A percentile compares a stretch with the other conserved stretches of the same genome.
Conservation (phyloP, 2,329 filamentous ascomycete genomes). For the Claviceps humidiphila region DNA sequence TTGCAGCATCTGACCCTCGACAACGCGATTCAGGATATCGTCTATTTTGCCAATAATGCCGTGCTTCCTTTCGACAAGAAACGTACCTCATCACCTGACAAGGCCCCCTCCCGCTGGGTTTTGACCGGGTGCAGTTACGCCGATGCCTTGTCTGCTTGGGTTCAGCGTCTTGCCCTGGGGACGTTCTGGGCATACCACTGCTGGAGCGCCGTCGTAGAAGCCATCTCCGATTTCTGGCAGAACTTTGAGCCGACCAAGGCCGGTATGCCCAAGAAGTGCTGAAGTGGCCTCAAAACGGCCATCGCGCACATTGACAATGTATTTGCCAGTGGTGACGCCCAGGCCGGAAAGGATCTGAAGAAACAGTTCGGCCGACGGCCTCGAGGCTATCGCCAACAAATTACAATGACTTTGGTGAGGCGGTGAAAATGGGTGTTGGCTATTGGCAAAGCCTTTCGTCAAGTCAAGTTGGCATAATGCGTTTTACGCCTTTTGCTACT, state of each 20-base stretch:
- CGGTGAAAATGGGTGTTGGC: slow-evolving; percentile 13
- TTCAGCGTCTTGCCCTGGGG: slow-evolving; percentile 59
- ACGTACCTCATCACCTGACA: slow-evolving; percentile 47
- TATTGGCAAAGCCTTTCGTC: slow-evolving; percentile 3
- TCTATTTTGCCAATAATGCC: slow-evolving; percentile 61
- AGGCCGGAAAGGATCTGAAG: slow-evolving; percentile 25
- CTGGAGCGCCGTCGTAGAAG: slow-evolving; percentile 58
- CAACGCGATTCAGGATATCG: slow-evolving; percentile 62
- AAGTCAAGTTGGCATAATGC: too few species aligned
- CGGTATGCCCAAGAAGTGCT: slow-evolving; percentile 43
- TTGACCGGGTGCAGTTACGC: slow-evolving; percentile 63
- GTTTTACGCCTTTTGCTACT: too few species aligned
- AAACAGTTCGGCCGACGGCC: slow-evolving; percentile 22
- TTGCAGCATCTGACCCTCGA: slow-evolving; percentile 67
- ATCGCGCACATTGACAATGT: slow-evolving; percentile 34
- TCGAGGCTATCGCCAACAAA: slow-evolving; percentile 24
- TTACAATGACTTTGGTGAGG: slow-evolving; percentile 38
- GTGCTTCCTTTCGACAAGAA: slow-evolving; percentile 54
- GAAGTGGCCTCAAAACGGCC: slow-evolving; percentile 43
- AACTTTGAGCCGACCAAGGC: slow-evolving; percentile 33
- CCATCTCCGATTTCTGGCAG: slow-evolving; percentile 59
- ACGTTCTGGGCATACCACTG: slow-evolving; percentile 64
- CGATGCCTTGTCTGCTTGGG: slow-evolving; percentile 61
- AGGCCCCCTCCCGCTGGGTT: slow-evolving; percentile 47
- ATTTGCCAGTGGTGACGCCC: slow-evolving; percentile 20